phyloP scores from a whole-genome alignment of 2,329 filamentous ascomycete genomes.

The Aspergillus terreus region DNA sequence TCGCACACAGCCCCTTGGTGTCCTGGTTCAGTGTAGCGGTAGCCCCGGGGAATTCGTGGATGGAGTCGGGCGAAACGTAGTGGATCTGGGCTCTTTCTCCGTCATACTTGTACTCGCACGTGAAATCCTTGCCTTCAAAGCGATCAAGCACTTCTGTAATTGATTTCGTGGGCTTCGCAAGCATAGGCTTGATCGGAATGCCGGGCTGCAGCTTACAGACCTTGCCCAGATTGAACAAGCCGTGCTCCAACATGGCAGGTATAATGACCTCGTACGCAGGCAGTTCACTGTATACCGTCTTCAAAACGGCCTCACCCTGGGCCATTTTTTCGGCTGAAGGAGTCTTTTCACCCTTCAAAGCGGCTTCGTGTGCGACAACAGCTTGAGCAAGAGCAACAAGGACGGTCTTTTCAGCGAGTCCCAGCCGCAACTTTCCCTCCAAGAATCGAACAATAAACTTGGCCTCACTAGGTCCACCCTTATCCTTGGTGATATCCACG shows the following conservation, averaged over 20 bases:
- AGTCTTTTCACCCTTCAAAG: constrained; percentile 61
- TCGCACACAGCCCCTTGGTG: constrained; percentile 72
- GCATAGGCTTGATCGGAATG: constrained; percentile 94
- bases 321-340: constrained; percentile 74
- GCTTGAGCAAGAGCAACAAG: constrained; percentile 88
- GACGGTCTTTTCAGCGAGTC: constrained; percentile 87
- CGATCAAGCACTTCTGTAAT: constrained; percentile 96
- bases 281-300: constrained; percentile 88
- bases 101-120: constrained; percentile 99
- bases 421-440: constrained; percentile 88
- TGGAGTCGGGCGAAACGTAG: constrained; percentile 80
- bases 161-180: constrained; percentile 96
- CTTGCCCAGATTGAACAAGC: constrained; percentile 76
- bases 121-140: constrained; percentile 92
- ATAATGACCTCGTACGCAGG: constrained; percentile 95
- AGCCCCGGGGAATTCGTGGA: constrained; percentile 64
- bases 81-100: constrained; percentile 98
- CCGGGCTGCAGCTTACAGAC: constrained; percentile 89
- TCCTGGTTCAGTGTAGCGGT: constrained; percentile 62
- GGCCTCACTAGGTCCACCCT: constrained; percentile 89
- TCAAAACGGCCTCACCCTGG: constrained; percentile 79
- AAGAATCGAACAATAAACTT: constrained; percentile 92
- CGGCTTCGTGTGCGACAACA: constrained; percentile 76
- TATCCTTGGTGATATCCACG: constrained; percentile 84
- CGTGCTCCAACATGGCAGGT: constrained; percentile 80